Percentiles rank a stretch among this genome's conserved stretches.
Evolutionary conservation across 257 asterid genomes (phyloP).

Genomic region (Nicotiana noctiflora): DNA sequence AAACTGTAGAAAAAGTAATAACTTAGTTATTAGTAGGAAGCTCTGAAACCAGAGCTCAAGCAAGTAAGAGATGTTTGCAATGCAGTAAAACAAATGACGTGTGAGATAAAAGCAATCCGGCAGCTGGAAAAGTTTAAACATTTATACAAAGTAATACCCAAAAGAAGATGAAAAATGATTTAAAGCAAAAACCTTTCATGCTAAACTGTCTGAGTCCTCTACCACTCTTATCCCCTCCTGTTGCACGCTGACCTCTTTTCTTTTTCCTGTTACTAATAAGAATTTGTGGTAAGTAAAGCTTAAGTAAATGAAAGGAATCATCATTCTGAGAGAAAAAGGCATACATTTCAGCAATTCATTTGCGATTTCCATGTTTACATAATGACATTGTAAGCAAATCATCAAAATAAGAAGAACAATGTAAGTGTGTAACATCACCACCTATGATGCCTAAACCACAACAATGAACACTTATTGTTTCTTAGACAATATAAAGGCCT

Average conservation of each 20-base stretch:
- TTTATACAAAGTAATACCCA: neutral
- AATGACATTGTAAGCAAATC: neutral
- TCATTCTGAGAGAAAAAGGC: neutral
- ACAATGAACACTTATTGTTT: neutral
- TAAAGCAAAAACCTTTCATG: conserved; percentile 72
- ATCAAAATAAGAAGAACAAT: neutral
- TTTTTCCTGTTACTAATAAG: conserved; percentile 64
- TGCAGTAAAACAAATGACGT: neutral
- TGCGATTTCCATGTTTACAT: neutral
- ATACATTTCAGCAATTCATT: neutral
- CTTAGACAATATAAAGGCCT: neutral
- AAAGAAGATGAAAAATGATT: conserved; percentile 5
- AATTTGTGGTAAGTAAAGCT: conserved; percentile 11
- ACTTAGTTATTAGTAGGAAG: conserved; percentile 14
- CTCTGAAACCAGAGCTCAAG: conserved; percentile 6
- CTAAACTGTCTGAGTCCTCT: conserved; percentile 99
- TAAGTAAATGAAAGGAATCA: neutral
- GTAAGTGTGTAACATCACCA: neutral
- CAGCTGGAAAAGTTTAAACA: neutral
- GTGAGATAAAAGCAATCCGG: neutral
- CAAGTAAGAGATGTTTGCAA: neutral
- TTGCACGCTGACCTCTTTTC: conserved; percentile 94
- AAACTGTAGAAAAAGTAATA: conserved; percentile 46
- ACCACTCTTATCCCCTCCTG: conserved; percentile 86
- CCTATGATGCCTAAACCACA: neutral